These are phyloP conservation scores for Platanus orientalis DNA, from an alignment of 164 flowering plant genomes.

Conservation along the genomic window DNA sequence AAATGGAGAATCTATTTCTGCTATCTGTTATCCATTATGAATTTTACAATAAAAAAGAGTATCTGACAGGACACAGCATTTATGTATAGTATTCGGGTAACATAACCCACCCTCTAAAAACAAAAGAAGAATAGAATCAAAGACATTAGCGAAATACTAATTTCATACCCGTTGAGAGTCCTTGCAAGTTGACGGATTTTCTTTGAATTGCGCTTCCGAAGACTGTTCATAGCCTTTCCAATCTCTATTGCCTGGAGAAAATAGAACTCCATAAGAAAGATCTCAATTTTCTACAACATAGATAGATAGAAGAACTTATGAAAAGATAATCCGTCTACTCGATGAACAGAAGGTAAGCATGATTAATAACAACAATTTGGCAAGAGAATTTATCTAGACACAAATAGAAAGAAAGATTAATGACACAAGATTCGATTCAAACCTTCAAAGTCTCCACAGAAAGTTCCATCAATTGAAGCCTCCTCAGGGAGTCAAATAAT, in stretches of 20 bases:
- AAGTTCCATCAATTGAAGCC: constrained; percentile 52
- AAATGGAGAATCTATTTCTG: too few species aligned
- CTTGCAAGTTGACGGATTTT: constrained; percentile 43
- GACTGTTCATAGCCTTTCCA: too few species aligned
- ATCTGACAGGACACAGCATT: too few species aligned
- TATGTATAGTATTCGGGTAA: too few species aligned
- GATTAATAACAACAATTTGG: not conserved
- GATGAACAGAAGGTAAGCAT: not conserved
- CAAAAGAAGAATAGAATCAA: too few species aligned
- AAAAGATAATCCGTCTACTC: not conserved
- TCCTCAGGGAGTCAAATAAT: constrained; percentile 49
- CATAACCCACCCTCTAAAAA: too few species aligned
- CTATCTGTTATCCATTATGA: too few species aligned
- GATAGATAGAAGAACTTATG: too few species aligned
- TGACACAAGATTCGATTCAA: constrained; percentile 46
- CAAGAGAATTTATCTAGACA: not conserved
- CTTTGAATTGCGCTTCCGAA: constrained; percentile 48
- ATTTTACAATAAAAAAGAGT: too few species aligned
- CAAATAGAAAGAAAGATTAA: not conserved
- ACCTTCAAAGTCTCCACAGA: constrained; percentile 48
- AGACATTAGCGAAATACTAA: too few species aligned
- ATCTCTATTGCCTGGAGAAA: constrained; percentile 51
- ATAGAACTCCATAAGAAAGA: not conserved
- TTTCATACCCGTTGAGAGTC: constrained; percentile 38
- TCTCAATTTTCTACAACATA: too few species aligned